These are phyloP conservation scores for Collybia mongolica DNA, from an alignment of 768 basidiomycete species.

Conservation along the genomic window DNA sequence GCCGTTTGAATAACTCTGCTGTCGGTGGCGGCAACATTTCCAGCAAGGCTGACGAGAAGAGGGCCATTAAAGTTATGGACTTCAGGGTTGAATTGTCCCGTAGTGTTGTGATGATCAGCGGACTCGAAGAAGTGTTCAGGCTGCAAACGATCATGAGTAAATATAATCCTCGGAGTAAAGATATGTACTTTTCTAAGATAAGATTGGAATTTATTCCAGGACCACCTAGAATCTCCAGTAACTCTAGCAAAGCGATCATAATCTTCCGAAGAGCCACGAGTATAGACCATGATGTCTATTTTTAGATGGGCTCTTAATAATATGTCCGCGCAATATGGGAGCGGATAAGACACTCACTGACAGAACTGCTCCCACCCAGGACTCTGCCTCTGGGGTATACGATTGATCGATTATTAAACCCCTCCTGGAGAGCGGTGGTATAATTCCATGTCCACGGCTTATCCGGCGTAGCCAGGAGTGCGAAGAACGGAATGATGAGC, in stretches of 20 bases:
- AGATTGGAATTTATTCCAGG: slow-evolving; percentile 17
- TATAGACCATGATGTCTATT: slow-evolving; percentile 17
- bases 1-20: slow-evolving; percentile 21
- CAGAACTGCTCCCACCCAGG: neutral
- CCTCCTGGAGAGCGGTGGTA: neutral
- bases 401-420: neutral
- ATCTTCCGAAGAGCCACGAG: slow-evolving; percentile 27
- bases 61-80: slow-evolving; percentile 26
- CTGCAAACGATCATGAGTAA: too few relatives aligned
- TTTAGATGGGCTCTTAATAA: too few relatives aligned
- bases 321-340: too few relatives aligned
- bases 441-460: neutral
- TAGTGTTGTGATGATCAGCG: slow-evolving; percentile 22
- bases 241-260: slow-evolving; percentile 25
- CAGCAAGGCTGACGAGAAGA: slow-evolving; percentile 19
- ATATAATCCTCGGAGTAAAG: too few relatives aligned
- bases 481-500: neutral
- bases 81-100: slow-evolving; percentile 24
- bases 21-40: slow-evolving; percentile 17
- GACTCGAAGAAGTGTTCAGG: slow-evolving; percentile 18
- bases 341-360: neutral
- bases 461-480: neutral
- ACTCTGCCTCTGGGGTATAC: neutral
- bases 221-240: slow-evolving; percentile 27
- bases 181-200: too few relatives aligned